Percentiles rank a stretch among this genome's conserved stretches.
Conservation (phyloP, 257 asterid species). For the Solanum peruvianum region DNA sequence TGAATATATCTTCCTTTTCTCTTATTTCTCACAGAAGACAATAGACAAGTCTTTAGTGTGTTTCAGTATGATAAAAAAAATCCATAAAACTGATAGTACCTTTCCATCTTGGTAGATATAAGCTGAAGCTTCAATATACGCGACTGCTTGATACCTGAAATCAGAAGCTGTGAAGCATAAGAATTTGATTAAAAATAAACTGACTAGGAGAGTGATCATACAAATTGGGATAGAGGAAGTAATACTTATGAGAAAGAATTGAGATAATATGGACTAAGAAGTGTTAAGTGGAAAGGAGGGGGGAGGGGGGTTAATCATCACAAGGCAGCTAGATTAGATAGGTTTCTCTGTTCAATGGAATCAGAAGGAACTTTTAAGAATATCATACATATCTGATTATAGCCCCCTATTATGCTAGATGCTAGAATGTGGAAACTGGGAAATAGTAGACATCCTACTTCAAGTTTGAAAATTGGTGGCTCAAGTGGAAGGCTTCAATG, state of each 20-base stretch:
- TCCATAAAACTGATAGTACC: conserved; percentile 34
- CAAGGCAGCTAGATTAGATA: background rate
- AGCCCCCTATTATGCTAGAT: background rate
- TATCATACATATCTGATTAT: background rate
- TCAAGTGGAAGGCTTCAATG: background rate
- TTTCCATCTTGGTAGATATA: conserved; percentile 97
- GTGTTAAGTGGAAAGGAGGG: background rate
- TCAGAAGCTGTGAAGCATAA: conserved; percentile 9
- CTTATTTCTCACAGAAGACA: background rate
- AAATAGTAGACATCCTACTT: background rate
- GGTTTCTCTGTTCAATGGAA: background rate
- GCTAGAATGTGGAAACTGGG: background rate
- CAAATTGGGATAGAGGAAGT: background rate
- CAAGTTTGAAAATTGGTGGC: background rate
- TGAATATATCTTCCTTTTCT: background rate
- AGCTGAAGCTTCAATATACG: conserved; percentile 88
- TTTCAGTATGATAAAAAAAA: background rate
- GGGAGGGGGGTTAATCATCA: background rate
- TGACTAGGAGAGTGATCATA: background rate
- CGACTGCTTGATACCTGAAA: conserved; percentile 94
- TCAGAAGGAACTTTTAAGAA: background rate
- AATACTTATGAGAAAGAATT: background rate
- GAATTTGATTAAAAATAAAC: background rate
- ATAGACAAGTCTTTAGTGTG: background rate
- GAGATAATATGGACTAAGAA: background rate